phyloP scores from a whole-genome alignment of 2,329 filamentous ascomycete genomes.

The Penicillium sp. region DNA sequence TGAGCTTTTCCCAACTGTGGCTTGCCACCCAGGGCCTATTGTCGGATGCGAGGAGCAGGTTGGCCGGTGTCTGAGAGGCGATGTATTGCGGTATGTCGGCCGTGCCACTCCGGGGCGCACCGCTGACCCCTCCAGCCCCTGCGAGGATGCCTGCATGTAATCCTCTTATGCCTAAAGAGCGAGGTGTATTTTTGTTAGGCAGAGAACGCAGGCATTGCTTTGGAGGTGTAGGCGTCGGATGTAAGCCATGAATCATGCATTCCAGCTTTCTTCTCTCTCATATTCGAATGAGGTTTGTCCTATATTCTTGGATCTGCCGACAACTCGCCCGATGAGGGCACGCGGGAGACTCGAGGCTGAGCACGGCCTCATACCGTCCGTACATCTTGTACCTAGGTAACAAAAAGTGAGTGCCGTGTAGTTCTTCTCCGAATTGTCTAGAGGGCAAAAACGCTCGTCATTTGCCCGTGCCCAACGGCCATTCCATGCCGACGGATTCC shows the following conservation, averaged over 20 bases:
- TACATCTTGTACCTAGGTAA: conserved; percentile 32
- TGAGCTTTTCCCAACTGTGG: background rate
- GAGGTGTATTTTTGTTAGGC: conserved; percentile 18
- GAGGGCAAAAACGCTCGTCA: conserved; percentile 28
- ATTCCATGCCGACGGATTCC: conserved; percentile 22
- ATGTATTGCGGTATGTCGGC: conserved; percentile 22
- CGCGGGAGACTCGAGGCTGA: conserved; percentile 24
- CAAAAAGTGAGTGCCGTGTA: conserved; percentile 34
- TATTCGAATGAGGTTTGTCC: conserved; percentile 15
- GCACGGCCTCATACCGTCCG: conserved; percentile 29
- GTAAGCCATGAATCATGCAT: conserved; percentile 5
- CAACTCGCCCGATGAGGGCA: conserved; percentile 21
- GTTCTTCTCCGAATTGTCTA: conserved; percentile 29
- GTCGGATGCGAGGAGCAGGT: background rate
- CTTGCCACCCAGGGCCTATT: conserved; percentile 1
- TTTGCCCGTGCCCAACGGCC: conserved; percentile 30
- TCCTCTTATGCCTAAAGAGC: conserved; percentile 11
- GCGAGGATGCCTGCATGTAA: conserved; percentile 23
- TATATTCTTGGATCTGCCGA: conserved; percentile 18
- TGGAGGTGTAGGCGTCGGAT: background rate
- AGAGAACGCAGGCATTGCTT: background rate
- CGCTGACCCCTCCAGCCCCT: conserved; percentile 28
- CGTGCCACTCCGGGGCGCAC: conserved; percentile 26
- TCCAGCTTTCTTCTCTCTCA: conserved; percentile 13
- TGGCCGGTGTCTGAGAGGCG: conserved; percentile 8